phyloP scores from a whole-genome alignment of 2,329 filamentous ascomycete species.

The Aureobasidium sp. region DNA sequence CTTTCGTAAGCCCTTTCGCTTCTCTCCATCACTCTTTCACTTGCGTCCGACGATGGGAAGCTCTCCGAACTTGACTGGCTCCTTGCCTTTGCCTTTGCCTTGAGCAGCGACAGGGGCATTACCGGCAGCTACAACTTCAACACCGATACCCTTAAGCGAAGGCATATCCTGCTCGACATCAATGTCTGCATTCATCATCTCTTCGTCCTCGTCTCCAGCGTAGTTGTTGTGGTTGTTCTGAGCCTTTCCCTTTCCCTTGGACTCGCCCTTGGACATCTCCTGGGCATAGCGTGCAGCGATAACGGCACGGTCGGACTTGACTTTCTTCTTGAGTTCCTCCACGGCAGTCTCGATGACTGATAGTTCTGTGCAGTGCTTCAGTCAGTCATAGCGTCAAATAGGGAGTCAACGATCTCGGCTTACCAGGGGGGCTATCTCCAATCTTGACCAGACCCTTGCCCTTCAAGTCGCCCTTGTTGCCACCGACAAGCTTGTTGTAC shows the following conservation, averaged over 20 bases:
- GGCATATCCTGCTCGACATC: not conserved
- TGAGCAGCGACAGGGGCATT: not conserved
- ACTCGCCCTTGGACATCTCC: not conserved
- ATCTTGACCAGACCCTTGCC: not conserved
- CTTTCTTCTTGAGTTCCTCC: not conserved
- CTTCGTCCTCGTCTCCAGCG: not conserved
- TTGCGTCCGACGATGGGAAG: not conserved
- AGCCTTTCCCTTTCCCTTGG: not conserved
- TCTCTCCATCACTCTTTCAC: not conserved
- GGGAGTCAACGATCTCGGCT: not conserved
- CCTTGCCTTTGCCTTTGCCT: not conserved
- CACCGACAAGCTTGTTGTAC: not conserved
- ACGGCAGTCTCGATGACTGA: not conserved
- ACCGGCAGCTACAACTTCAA: not conserved
- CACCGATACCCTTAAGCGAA: not conserved
- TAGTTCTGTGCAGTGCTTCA: not conserved
- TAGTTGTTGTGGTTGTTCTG: not conserved
- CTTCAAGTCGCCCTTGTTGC: not conserved
- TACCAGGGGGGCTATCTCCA: not conserved
- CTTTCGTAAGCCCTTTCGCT: not conserved
- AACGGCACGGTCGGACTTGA: not conserved
- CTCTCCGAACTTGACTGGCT: not conserved
- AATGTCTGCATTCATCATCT: not conserved
- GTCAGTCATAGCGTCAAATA: not conserved
- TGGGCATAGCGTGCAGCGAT: not conserved